Percentiles rank a stretch among this genome's conserved stretches.
Evolutionary conservation across 768 basidiomycete genomes (phyloP).

Genomic region (Mycena leptocephala): DNA sequence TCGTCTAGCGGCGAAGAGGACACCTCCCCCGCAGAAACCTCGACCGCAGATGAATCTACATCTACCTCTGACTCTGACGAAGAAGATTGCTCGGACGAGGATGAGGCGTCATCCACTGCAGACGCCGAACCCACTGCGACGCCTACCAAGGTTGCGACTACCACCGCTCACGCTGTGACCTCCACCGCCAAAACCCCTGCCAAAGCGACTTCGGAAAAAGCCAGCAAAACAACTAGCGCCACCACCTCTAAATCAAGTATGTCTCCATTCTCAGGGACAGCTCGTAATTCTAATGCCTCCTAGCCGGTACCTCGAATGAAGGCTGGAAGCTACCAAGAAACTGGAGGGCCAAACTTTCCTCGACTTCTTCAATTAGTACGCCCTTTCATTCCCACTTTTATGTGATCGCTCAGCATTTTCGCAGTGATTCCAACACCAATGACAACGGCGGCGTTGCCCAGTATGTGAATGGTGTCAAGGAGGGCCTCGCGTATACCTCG

Average conservation of each 20-base stretch:
- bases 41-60: neutral
- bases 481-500: constrained; percentile 31
- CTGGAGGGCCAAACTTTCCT: constrained; percentile 36
- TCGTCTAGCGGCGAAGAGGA: neutral
- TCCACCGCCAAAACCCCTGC: neutral
- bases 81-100: neutral
- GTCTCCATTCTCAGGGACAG: neutral
- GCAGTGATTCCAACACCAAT: constrained; percentile 23
- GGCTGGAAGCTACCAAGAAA: constrained; percentile 30
- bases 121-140: neutral
- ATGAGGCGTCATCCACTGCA: too few species aligned
- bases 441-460: constrained; percentile 38
- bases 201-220: neutral
- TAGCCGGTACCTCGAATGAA: constrained; percentile 31
- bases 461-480: constrained; percentile 34
- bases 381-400: neutral
- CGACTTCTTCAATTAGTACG: constrained; percentile 39
- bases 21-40: neutral
- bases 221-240: neutral
- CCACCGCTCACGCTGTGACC: constrained; percentile 2
- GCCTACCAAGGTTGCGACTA: neutral
- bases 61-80: neutral
- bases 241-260: constrained; percentile 11
- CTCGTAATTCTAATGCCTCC: neutral
- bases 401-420: neutral